Base-by-base conservation (phyloP, 2,329 filamentous ascomycete species). In the Exophiala oligosperma region DNA sequence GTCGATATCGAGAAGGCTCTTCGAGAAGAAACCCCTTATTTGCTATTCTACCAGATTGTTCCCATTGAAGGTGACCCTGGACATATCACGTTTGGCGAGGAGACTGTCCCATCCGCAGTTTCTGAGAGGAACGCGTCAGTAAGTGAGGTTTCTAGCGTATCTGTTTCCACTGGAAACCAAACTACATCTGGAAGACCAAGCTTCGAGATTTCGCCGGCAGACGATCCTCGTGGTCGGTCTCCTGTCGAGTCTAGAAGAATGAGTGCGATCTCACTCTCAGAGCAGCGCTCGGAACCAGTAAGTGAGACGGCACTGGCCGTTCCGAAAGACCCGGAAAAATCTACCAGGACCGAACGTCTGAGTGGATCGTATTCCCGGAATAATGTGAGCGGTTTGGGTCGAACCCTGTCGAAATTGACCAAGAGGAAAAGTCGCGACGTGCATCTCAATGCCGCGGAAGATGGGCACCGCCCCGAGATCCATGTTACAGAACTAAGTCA, bases 1-100 rank as follows among this genome's bases (percentile, higher is more conserved):
- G 86, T 97, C 49, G 85, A 95, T 67, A 88, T 97, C 62, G 87
- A 90, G 61, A 76, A 88, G 65, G 88, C 90, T 0, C 76, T 97
- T 50, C 88, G 85, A 65, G 83, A 88, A n/a, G 92, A 97, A 72
- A 95, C 91, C 72, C 93, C 94, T 0, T 97, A 97, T 71, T 82
- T 97, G 5, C 79, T 99, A 0, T 97, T 97, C 73, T 99, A 97
- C 69, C 93, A 97, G 72, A 90, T 97, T 41, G 84, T 95, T 29
- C 92, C 93, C 0, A 91, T 95, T 68, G 84, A 91, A 29, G 89
- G 92, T 56, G 82, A 88, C 62, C 73, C 73, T 17, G 70, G 69
- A 4, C 67, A 71, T 40, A 68, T 68, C 46, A 72, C 70, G 47
- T 52, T 70, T 21, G 65, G 66, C 6, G 77, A 79, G 37, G 70